Percentiles rank a stretch among this genome's conserved stretches.
Evolutionary conservation across 805 yeast species (phyloP).

Genomic region (Candida ascalaphidarum): DNA sequence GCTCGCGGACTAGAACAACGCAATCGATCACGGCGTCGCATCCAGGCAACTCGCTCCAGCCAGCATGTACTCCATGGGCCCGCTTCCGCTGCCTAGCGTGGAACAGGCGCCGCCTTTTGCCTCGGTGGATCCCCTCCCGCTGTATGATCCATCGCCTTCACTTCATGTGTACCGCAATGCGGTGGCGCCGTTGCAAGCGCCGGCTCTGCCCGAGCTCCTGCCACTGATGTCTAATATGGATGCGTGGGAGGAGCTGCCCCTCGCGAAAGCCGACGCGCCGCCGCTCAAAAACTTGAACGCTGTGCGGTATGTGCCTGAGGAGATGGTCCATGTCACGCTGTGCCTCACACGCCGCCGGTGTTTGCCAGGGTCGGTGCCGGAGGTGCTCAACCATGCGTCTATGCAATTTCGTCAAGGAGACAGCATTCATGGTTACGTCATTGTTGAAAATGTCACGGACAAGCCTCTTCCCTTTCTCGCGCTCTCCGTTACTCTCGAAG

Average conservation of each 20-base stretch:
- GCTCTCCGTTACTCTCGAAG: slow-evolving; percentile 32
- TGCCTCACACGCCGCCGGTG: slow-evolving; percentile 27
- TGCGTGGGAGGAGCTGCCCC: slow-evolving; percentile 11
- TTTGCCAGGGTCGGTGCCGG: slow-evolving; percentile 21
- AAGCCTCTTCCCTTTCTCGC: slow-evolving; percentile 27
- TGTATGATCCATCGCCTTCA: no score
- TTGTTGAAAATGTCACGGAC: slow-evolving; percentile 18
- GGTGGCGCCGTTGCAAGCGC: no score
- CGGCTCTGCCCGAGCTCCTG: slow-evolving; percentile 5
- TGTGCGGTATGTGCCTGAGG: slow-evolving; percentile 18
- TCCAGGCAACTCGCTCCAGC: no score
- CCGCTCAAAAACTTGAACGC: slow-evolving; percentile 22
- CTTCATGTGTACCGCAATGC: no score
- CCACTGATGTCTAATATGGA: slow-evolving; percentile 8
- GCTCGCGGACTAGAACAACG: no score
- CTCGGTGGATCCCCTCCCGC: no score
- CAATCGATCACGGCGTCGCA: no score
- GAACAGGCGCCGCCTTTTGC: no score
- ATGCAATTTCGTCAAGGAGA: slow-evolving; percentile 29
- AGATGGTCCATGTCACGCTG: slow-evolving; percentile 18
- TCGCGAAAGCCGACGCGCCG: slow-evolving; percentile 29
- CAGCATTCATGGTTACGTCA: slow-evolving; percentile 26
- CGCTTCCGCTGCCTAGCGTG: no score
- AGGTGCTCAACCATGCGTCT: slow-evolving; percentile 19
- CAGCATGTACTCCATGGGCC: no score